Percentiles rank a stretch among this genome's conserved stretches.
These are phyloP conservation scores for Sclerotinia nivalis DNA, from an alignment of 2,329 filamentous ascomycete genomes.

Conservation along the genomic window DNA sequence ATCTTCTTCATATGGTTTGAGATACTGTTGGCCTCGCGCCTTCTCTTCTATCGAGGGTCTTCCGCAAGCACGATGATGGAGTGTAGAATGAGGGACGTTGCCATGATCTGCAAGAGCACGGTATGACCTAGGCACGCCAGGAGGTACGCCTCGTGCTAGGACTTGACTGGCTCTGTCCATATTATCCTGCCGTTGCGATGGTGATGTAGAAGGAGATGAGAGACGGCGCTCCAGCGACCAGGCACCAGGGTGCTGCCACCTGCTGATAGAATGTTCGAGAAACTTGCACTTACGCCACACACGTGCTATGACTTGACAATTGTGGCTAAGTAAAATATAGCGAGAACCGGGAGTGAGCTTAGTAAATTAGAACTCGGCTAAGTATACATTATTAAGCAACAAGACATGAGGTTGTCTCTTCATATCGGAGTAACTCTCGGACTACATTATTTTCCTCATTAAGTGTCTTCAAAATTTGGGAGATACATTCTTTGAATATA, in stretches of 20 bases:
- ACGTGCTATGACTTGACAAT: too few species aligned
- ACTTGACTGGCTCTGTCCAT: constrained; percentile 30
- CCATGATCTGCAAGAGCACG: constrained; percentile 31
- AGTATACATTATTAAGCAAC: not conserved
- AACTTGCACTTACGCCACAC: constrained; percentile 6
- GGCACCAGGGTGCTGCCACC: constrained; percentile 6
- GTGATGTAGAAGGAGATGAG: not conserved
- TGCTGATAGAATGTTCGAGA: constrained; percentile 23
- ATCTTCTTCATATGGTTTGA: constrained; percentile 34
- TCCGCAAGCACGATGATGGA: constrained; percentile 25
- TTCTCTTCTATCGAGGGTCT: constrained; percentile 5
- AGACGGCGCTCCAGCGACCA: not conserved
- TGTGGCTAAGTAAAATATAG: not conserved
- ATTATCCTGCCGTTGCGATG: constrained; percentile 14
- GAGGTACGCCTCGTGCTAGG: constrained; percentile 27
- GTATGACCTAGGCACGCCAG: constrained; percentile 28
- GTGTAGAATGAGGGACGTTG: constrained; percentile 36
- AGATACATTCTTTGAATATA: not conserved
- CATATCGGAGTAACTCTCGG: not conserved
- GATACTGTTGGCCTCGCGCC: constrained; percentile 5
- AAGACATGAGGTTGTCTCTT: not conserved
- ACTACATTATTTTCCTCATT: not conserved
- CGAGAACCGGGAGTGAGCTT: not conserved
- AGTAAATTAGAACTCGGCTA: not conserved
- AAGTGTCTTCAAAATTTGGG: not conserved